Evolutionary conservation across 2,329 filamentous ascomycete species (phyloP).

Genomic region (Ascochyta clinopodiicola): DNA sequence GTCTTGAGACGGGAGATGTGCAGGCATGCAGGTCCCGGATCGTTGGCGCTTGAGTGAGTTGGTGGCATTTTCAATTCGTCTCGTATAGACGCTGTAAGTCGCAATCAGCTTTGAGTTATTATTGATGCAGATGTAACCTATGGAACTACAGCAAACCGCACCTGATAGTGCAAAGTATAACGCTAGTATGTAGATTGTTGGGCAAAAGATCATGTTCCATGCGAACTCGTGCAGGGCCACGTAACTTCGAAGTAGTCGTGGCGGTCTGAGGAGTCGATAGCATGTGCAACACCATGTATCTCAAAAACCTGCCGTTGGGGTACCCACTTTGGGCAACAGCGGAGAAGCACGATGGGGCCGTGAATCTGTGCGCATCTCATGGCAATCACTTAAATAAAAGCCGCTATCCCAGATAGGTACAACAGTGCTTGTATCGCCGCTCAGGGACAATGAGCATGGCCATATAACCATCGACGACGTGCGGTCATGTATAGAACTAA

Average conservation of each 20-base stretch:
- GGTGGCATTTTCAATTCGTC: constrained; percentile 1
- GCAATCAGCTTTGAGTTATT: neutral
- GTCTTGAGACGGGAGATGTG: constrained; percentile 10
- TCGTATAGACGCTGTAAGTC: neutral
- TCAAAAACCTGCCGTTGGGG: neutral
- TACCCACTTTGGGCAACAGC: neutral
- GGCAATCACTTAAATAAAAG: constrained; percentile 1
- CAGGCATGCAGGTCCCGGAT: constrained; percentile 12
- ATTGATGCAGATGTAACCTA: neutral
- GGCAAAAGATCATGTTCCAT: neutral
- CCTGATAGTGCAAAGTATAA: neutral
- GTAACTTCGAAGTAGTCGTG: neutral
- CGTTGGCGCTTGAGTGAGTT: constrained; percentile 11
- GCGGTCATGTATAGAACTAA: neutral
- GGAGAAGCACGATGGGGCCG: constrained; percentile 8
- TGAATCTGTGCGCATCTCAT: constrained; percentile 1
- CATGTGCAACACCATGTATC: neutral
- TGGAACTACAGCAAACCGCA: neutral
- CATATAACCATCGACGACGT: neutral
- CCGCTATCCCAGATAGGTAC: neutral
- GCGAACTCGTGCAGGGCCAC: too few relatives aligned
- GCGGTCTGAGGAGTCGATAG: neutral
- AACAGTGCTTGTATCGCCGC: constrained; percentile 3
- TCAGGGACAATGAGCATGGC: neutral
- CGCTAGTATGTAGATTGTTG: neutral